These are phyloP conservation scores for Candida nitratophila DNA, from an alignment of 805 yeast genomes.

Conservation along the genomic window DNA sequence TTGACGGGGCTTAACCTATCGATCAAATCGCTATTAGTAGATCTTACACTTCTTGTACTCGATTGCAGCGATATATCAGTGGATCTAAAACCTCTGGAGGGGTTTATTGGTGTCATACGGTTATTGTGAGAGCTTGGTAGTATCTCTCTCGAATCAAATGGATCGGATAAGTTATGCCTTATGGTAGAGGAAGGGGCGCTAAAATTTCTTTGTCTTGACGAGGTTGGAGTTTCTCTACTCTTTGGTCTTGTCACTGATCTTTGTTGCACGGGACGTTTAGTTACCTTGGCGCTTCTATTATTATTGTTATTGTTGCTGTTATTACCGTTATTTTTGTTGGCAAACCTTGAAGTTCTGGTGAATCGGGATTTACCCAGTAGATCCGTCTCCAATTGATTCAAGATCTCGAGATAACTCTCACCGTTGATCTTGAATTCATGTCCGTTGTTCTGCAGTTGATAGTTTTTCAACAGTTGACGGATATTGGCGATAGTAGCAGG, in stretches of 20 bases:
- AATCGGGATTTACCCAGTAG: conserved; percentile 13
- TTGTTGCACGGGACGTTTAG: no score
- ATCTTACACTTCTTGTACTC: background rate
- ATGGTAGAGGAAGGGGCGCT: background rate
- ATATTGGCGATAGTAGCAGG: conserved; percentile 57
- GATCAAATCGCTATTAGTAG: background rate
- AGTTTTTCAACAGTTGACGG: conserved; percentile 37
- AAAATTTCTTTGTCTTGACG: conserved; percentile 1
- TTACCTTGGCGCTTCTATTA: conserved; percentile 1
- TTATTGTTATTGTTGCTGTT: conserved; percentile 4
- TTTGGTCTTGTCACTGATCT: conserved; percentile 1
- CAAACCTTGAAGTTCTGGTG: no score
- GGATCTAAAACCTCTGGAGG: no score
- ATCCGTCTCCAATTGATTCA: conserved; percentile 28
- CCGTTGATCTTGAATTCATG: conserved; percentile 40
- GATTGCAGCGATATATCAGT: background rate
- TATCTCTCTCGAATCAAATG: background rate
- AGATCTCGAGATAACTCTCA: conserved; percentile 35
- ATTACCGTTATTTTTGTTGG: background rate
- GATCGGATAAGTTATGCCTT: background rate
- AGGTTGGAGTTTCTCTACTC: conserved; percentile 1
- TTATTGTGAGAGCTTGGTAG: background rate
- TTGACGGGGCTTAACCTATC: background rate
- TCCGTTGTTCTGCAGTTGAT: conserved; percentile 34
- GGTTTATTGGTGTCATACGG: background rate